Evolutionary conservation across 2,329 filamentous ascomycete genomes (phyloP), one percentile per base, ranked within the genome.

Genomic region (Aspergillus transmontanensis): DNA sequence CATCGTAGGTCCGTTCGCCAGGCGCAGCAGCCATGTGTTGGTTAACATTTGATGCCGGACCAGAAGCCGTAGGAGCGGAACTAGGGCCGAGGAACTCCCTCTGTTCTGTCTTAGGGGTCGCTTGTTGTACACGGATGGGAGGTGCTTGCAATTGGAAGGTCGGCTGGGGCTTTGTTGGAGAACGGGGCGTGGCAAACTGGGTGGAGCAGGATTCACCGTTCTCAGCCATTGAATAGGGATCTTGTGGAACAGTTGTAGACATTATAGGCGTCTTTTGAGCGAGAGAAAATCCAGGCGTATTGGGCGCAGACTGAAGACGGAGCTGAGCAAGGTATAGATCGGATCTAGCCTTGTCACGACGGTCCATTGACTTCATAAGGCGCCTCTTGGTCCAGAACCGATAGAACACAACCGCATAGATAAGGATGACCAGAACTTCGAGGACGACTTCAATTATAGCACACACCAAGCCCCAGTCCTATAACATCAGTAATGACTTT

Each of bases 361-460:
- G 84, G 77, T 96, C 91, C 95, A 99, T 99, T 67, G 93, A 94
- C 86, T 97, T 98, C 80, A 91, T 89, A 66, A 99, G 91, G 77
- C 91, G 91, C 78, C 93, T 91, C 86, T 98, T 99, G 69, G 91
- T 93, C 87, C 94, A 97, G 86, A 96, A 96, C 72, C 95, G 91
- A 85, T 96, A 98, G 84, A 98, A 97, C 77, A 97, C 89, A 75
- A 97, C 86, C 74, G 87, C 93, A 85, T 99, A 99, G 73, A 99
- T 92, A 59, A 89, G 84, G 77, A 99, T 96, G 75, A 91, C 93
- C 75, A 98, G 90, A 69, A 92, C 87, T 76, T 98, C 95, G 72
- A 99, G 86, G 65, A 97, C 91, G 69, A 99, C 86, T 80, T 99
- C 95, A 77, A 99, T 98, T 76, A 99, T 90, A 81, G 94, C 94